Evolutionary conservation across 139 green algal genomes (phyloP), one percentile per base, ranked within the genome.

Genomic region (Closterium sp.): DNA sequence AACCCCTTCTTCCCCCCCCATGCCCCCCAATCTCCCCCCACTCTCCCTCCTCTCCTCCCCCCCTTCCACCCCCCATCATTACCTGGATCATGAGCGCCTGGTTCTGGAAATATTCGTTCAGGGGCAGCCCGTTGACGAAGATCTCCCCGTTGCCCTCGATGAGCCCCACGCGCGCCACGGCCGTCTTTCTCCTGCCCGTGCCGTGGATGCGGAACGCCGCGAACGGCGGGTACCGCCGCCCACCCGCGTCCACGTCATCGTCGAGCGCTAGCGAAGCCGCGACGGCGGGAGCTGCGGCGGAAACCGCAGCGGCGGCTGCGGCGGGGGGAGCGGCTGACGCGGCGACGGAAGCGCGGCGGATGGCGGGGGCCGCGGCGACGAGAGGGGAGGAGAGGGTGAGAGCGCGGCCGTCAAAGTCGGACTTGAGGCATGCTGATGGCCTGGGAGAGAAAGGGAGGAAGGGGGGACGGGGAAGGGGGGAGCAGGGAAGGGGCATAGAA

Each of bases 131-230:
- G 34, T 93, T 93, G 16, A 93, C 90, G 35, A 84, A 64, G 33
- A 93, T 93, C 19, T 64, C n/a, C 4, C 90, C 90, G 28, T 85
- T 88, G 31, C 88, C 88, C 85, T 93, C 90, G 30, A 93, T 91
- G 28, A 93, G 90, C 6, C 85, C 85, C 36, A 93, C 90, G 30
- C 90, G 84, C 30, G 90, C 90, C n/a, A 91, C 88, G 32, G 90
- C 90, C n/a, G 85, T 91, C 90, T 93, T 93, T 85, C 90, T 84
- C 30, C 90, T 84, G 55, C 90, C 90, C 19, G 90, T 93, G 34
- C 90, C 90, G 83, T 91, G 88, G 88, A 91, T 89, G 16, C 34
- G 5, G 88, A 87, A 91, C 16, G 88, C 64, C 28, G 64, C 88
- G 5, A 91, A 36, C 4, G 76, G 88, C 25, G 88, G 88, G 64